Base-by-base conservation (phyloP, 2,329 filamentous ascomycete genomes). In the Colletotrichum musae region DNA sequence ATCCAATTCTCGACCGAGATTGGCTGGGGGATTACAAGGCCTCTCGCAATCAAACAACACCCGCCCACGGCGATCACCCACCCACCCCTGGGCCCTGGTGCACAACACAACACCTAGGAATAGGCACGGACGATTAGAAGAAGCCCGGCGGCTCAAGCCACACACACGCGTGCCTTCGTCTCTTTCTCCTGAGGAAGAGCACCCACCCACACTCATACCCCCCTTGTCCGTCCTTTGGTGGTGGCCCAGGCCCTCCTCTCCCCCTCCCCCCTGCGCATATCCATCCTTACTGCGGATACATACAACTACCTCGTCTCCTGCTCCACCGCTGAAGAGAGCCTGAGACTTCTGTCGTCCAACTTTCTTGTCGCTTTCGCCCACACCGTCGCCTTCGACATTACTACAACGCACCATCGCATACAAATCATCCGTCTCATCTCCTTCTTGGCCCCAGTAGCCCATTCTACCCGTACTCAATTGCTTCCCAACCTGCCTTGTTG, bases 381-480 rank as follows among this genome's bases (percentile, higher is more conserved):
- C 32, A 24, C 50, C 59, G 59, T 62, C 58, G 45, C 47, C 51
- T 58, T 58, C 36, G 65, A 64, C 60, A 47, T 39, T 52, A 28
- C 54, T 39, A 60, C 60, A 45, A 13, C 15, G 15, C 28, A 15
- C 45, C 50, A 53, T 36, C 32, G 32, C 32, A 36, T 36, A 36
- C 32, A 36, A 36, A 36, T 7, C 32, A 36, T 36, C 43, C 67
- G 63, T 66, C 67, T 61, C 67, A 67, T 66, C 57, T 64, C 41
- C 54, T 18, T 21, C 21, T 15, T 45, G 36, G 21, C 57, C 65
- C 47, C 39, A 45, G 13, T 39, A 62, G 66, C 62, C 66, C 66
- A 50, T 69, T 69, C 36, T 60, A 12, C 66, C 66, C 66, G 66
- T 69, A 69, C 66, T 69, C 66, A 66, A 60, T 61, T 70, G 67